Base-by-base conservation (phyloP, 2,329 filamentous ascomycete species). In the Diaporthe sp. region DNA sequence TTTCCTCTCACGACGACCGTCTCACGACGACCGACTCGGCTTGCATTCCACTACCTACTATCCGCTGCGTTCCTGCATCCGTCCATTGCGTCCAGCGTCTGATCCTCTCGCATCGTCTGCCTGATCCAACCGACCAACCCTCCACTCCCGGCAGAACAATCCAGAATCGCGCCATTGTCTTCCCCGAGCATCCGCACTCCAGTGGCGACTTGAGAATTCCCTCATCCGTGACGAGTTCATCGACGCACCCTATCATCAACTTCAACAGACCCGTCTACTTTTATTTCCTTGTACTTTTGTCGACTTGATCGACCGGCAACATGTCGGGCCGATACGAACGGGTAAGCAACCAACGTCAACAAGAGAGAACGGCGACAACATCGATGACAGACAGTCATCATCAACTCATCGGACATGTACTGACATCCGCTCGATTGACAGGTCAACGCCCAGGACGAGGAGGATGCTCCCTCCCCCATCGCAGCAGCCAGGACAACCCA, bases 381-480 rank as follows among this genome's bases (percentile, higher is more conserved):
- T 8, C 28, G 22, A 25, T 37, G 3, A 58, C 46, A 39, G 19
- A 17, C 51, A 42, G 5, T 53, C 25, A 22, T 46, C 39, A 44
- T 37, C 4, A 34, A 15, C 12, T 12, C 22, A 25, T 31, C 7
- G 15, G 31, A 55, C 31, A 4, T 55, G n/a, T 12, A 57, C 73
- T 76, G n/a, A 76, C 73, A 65, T 10, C 13, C 9, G 42, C n/a
- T 28, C 51, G 53, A 34, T 67, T 46, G 61, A 74, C 80, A 92
- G 90, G 87, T 93, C 70, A 89, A 90, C 80, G 88, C 86, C 81
- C 89, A 89, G 77, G 90, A 92, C 79, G 88, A 89, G 74, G 89
- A 92, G 74, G 87, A 90, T 76, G 79, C 81, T 76, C 74, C 82
- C 81, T 69, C 83, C 82, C 77, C 83, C 79, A 78, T 80, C 73